Evolutionary conservation across 108 stramenopile species (phyloP), one percentile per base, ranked within the genome.

Genomic region (Ochromonas danica): DNA sequence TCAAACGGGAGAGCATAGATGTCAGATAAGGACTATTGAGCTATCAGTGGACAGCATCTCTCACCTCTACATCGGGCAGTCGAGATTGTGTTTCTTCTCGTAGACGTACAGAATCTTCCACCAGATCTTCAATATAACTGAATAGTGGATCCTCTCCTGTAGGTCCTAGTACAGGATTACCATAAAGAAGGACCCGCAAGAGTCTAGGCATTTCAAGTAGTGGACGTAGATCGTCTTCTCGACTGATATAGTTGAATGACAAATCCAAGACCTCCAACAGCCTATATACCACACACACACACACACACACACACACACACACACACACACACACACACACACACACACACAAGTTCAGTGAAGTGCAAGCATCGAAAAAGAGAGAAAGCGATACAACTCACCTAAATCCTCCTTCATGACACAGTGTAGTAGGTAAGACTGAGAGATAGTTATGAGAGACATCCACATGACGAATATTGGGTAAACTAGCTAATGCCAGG

Each of bases 161-260:
- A 45, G 83, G 71, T 0, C 87, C 87, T 0, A 78, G 43, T 17
- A 88, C 60, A 36, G 87, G 87, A 60, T 88, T 88, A 2, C 87
- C 87, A 43, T 88, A 88, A 14, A 88, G 71, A 0, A 86, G 28
- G 6, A 88, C 35, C 61, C 72, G 42, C 40, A 62, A 43, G 57
- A 88, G 71, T 39, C 45, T 38, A 17, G 75, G 71, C 1, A 88
- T 78, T 22, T 79, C 14, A 33, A 71, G 78, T 40, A 85, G 35
- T 3, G 61, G 38, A 17, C 45, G 3, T 10, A 86, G 40, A 30
- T 84, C 85, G 0, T 35, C 42, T 85, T 88, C 81, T 31, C 36
- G 43, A 41, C n/a, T 42, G 40, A 88, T 79, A 42, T 81, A 85
- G 78, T 88, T 88, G 62, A 80, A 82, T 1, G 83, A 80, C 33